Conservation (phyloP, 2,329 filamentous ascomycete species). For the Fulvia fulva region DNA sequence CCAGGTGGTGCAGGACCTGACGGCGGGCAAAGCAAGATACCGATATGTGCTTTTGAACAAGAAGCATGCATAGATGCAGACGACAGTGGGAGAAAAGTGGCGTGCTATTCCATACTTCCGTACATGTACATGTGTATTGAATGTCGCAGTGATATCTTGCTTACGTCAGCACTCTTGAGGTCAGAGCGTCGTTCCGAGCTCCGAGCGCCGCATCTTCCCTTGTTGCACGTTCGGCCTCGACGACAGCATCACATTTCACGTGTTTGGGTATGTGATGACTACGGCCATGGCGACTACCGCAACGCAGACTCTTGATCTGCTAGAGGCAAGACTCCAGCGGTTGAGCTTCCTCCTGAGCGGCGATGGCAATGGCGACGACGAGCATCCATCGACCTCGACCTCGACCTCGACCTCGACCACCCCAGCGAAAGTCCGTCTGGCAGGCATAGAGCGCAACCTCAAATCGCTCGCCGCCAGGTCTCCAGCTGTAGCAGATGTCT, state of each 20-base stretch:
- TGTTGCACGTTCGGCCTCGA: too few relatives aligned
- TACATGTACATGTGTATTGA: too few relatives aligned
- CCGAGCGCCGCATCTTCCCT: too few relatives aligned
- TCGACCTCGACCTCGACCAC: neutral
- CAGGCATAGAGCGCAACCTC: conserved; percentile 27
- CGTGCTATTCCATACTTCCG: too few relatives aligned
- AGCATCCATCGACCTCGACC: neutral
- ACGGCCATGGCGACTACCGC: conserved; percentile 12
- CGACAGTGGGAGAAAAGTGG: too few relatives aligned
- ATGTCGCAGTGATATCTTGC: too few relatives aligned
- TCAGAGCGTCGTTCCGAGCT: too few relatives aligned
- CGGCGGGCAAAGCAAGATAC: conserved; percentile 50
- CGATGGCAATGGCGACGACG: conserved; percentile 9
- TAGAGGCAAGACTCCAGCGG: conserved; percentile 44
- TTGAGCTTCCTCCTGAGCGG: conserved; percentile 43
- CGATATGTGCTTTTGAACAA: conserved; percentile 30
- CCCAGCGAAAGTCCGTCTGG: conserved; percentile 26
- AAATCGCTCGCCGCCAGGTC: conserved; percentile 40
- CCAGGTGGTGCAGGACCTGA: conserved; percentile 54
- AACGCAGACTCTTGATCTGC: conserved; percentile 39
- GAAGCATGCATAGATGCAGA: conserved; percentile 5
- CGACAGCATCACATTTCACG: too few relatives aligned
- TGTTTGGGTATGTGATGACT: conserved; percentile 9
- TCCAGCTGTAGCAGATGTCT: conserved; percentile 37
- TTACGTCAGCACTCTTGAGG: too few relatives aligned